Conservation (phyloP, 495 filamentous ascomycete species). For the Aspergillus bridgeri region DNA sequence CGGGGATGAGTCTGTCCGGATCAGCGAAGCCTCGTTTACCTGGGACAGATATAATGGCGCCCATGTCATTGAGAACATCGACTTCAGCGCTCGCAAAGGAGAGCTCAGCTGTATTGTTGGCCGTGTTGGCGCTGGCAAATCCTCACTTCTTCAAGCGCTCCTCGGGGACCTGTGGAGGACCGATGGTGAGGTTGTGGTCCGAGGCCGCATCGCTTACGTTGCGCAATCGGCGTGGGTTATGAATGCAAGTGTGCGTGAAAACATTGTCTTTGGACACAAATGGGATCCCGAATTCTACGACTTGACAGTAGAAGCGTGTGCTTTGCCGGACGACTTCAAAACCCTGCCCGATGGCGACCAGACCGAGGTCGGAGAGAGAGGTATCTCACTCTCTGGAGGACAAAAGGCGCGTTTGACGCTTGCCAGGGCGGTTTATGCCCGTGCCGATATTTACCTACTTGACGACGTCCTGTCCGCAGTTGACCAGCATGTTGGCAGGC, state of each 20-base stretch:
- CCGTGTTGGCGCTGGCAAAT: slow-evolving; percentile 93
- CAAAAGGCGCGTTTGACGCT: slow-evolving; percentile 96
- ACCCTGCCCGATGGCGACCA: slow-evolving; percentile 93
- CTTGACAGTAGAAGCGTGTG: slow-evolving; percentile 88
- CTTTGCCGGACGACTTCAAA: slow-evolving; percentile 85
- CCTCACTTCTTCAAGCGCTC: slow-evolving; percentile 80
- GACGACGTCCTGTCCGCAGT: slow-evolving; percentile 95
- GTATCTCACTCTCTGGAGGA: slow-evolving; percentile 94
- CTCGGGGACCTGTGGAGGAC: slow-evolving; percentile 90
- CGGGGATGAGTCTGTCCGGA: slow-evolving; percentile 80
- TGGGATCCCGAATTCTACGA: slow-evolving; percentile 96
- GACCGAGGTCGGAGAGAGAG: slow-evolving; percentile 94
- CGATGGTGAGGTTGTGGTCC: slow-evolving; percentile 77
- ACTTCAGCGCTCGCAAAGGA: slow-evolving; percentile 82
- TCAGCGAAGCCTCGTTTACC: slow-evolving; percentile 85
- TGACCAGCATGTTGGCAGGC: slow-evolving; percentile 94
- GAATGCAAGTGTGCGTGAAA: slow-evolving; percentile 95
- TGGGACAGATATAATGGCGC: slow-evolving; percentile 78
- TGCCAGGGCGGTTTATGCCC: slow-evolving; percentile 92
- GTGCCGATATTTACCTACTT: slow-evolving; percentile 93
- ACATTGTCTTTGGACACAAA: slow-evolving; percentile 94
- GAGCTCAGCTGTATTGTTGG: slow-evolving; percentile 92
- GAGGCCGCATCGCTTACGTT: slow-evolving; percentile 83
- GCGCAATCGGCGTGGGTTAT: slow-evolving; percentile 94
- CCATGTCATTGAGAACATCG: slow-evolving; percentile 69